Conservation (phyloP, 2,329 filamentous ascomycete genomes). For the Thermothelomyces thermophilus region DNA sequence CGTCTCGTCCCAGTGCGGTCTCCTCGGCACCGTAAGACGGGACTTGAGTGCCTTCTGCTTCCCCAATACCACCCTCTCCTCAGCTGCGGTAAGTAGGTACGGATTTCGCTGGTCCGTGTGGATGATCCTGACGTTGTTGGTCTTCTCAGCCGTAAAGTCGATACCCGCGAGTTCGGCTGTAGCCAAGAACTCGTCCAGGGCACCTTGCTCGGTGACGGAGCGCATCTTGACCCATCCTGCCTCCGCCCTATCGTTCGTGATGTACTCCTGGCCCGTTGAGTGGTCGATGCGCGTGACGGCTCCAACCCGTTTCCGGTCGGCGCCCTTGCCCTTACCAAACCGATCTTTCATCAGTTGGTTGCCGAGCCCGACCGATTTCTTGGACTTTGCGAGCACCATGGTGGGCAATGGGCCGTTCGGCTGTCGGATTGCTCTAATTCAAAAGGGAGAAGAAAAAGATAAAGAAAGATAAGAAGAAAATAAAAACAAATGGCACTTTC, state of each 20-base stretch:
- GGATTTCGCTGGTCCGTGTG: constrained; percentile 95
- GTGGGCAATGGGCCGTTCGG: constrained; percentile 25
- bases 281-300: constrained; percentile 64
- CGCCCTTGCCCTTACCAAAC: constrained; percentile 86
- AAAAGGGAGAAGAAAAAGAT: too few relatives aligned
- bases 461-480: too few relatives aligned
- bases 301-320: constrained; percentile 65
- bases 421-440: background rate
- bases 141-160: constrained; percentile 97
- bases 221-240: constrained; percentile 99
- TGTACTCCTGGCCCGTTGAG: constrained; percentile 79
- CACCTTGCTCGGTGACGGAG: constrained; percentile 93
- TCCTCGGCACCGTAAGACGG: constrained; percentile 78
- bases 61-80: constrained; percentile 69
- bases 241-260: constrained; percentile 85
- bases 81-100: constrained; percentile 76
- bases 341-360: constrained; percentile 98
- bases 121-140: constrained; percentile 98
- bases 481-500: background rate
- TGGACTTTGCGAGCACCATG: constrained; percentile 75
- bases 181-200: constrained; percentile 90
- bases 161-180: constrained; percentile 97
- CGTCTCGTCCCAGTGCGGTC: constrained; percentile 79
- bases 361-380: constrained; percentile 88
- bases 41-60: constrained; percentile 79